Evolutionary conservation across 2,329 filamentous ascomycete species (phyloP), one percentile per base, ranked within the genome.

Genomic region (Ophiostoma piceae): DNA sequence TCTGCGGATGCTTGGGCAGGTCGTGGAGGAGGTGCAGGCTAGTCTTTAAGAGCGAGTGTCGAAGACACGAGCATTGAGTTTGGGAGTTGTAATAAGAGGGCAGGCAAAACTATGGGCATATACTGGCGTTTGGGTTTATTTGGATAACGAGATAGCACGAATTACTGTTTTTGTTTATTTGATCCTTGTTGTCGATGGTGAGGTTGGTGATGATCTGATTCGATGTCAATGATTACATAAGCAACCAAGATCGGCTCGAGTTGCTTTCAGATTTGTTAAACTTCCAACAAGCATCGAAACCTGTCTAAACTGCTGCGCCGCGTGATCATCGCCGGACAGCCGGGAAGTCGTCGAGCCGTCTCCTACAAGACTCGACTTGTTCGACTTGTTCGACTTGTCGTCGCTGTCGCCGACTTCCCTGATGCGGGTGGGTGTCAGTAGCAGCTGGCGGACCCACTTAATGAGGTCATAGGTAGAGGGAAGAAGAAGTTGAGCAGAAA

Each of bases 1-100:
- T 5, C 81, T 98, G 77, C 87, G 87, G 77, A 94, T 98, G 90
- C 79, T 99, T 78, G 86, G 85, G 72, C 88, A 84, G 73, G 90
- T 96, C 67, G 90, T 94, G 6, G 84, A 85, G 72, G 89, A 87
- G 70, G 83, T 94, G 72, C 65, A 22, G 62, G 37, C 26, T 12
- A 32, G 26, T 62, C 57, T 62, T 22, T 62, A 62, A 26, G 12
- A 3, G 57, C 22, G 22, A 32, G 22, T 54, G 47, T 14, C 47
- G 19, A 54, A 54, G 43, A 22, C 47, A 11, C 47, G n/a, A 54
- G n/a, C n/a, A 2, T 29, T 29, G 35, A 6, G 35, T 35, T 35
- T 35, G 26, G 2, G 26, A 2, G 35, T 35, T 35, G 35, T 35
- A 35, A 35, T 35, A 6, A 35, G 35, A 35, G 4, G 35, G 5